Base-by-base conservation (phyloP, 257 asterid species). In the Solanum pimpinellifolium region DNA sequence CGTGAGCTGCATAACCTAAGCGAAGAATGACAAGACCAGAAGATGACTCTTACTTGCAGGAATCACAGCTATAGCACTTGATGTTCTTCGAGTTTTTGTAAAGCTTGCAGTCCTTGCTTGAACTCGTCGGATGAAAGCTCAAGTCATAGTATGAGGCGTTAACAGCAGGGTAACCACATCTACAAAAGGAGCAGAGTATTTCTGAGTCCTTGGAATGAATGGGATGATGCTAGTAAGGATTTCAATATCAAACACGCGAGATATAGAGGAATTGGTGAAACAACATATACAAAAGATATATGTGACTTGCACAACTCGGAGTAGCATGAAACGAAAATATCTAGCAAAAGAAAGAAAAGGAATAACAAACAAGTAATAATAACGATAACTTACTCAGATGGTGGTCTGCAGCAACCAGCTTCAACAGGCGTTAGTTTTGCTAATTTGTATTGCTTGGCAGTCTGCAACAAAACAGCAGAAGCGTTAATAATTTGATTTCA, bases 321-420 rank as follows among this genome's bases (percentile, higher is more conserved):
- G 49, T 11, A 39, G 39, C 27, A 47, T 44, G 37, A 77, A 25
- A 44, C 9, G 8, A 25, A 77, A 44, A 14, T 2, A 25, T 9
- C 39, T 77, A 4, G 5, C 62, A 44, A 21, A 16, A 80, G 27
- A 46, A 52, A 81, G 42, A 72, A 6, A 27, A 41, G 29, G 65
- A 65, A 29, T 0, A 75, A 66, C 69, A 83, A 72, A 72, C 77
- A 85, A 87, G 29, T n/a, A 69, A 3, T 29, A 70, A 15, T 70
- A 86, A 37, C 2, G 52, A 86, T 86, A 59, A 90, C 93, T 10
- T 90, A 96, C 99, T 95, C 98, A 7, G 94, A 95, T 16, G 98
- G 99, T 31, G 99, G 99, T 73, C 97, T 92, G 83, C 99, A 96
- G 90, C 98, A 96, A 77, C 98, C 98, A 83, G 98, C 97, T 92